Conservation (phyloP, 805 yeast species). For the Candida manassasensis region DNA sequence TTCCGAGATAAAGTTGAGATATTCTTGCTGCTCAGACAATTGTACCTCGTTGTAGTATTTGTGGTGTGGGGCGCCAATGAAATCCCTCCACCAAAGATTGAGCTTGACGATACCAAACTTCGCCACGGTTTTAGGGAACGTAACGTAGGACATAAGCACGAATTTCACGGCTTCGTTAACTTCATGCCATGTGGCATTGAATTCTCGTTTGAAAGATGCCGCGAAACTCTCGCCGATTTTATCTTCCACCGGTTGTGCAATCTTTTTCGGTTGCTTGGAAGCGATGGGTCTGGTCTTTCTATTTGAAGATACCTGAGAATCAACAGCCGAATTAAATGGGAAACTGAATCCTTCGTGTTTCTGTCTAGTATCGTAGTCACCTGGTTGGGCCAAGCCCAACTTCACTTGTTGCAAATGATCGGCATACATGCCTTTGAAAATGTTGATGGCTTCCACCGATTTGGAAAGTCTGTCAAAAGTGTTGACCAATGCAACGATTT, state of each 20-base stretch:
- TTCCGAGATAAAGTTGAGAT: conserved; percentile 7
- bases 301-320: conserved; percentile 1
- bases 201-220: conserved; percentile 33
- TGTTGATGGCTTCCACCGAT: conserved; percentile 68
- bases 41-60: conserved; percentile 11
- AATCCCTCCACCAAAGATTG: conserved; percentile 64
- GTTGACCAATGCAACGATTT: conserved; percentile 84
- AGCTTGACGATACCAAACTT: conserved; percentile 44
- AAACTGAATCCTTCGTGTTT: conserved; percentile 31
- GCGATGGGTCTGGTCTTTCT: neutral
- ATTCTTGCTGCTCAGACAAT: conserved; percentile 11
- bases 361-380: conserved; percentile 33
- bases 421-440: conserved; percentile 57
- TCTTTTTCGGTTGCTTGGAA: neutral
- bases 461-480: conserved; percentile 90
- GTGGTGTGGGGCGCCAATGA: conserved; percentile 52
- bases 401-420: conserved; percentile 38
- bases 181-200: conserved; percentile 46
- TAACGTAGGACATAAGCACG: conserved; percentile 58
- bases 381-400: conserved; percentile 34
- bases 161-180: conserved; percentile 60
- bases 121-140: conserved; percentile 63
- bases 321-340: conserved; percentile 23
- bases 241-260: conserved; percentile 3
- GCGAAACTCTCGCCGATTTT: conserved; percentile 5